Base-by-base conservation (phyloP, 768 basidiomycete species). In the Mycena rosella region DNA sequence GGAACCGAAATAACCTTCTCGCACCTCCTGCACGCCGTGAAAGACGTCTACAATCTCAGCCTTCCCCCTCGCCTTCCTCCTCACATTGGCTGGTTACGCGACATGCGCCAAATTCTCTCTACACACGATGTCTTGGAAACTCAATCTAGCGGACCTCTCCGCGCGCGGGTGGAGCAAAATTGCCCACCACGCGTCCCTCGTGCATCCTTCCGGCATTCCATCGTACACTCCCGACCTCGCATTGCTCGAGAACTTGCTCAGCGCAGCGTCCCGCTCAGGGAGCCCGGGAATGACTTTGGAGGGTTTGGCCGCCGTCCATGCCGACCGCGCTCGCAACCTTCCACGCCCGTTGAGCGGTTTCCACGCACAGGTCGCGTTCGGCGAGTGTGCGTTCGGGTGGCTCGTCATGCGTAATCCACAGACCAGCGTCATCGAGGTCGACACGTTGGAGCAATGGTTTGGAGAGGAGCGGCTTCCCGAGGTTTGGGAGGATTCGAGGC, bases 151-250 rank as follows among this genome's bases (percentile, higher is more conserved):
- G n/a, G 82, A 83, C 56, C 86, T 92, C 34, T 86, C 88, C 0
- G 69, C 76, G 18, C 86, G 89, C 63, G 88, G 88, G 49, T 61
- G 74, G 8, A 67, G 60, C 62, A 85, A 82, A 45, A 88, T 93
- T 56, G 86, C 92, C 59, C 92, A 93, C 77, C 82, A 92, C 67
- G 89, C 85, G 6, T 87, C 89, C 2, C 81, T 93, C 30, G 88
- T 88, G 1, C 91, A 90, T 69, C 79, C 64, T 15, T 74, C 74
- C 74, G 70, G 32, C 65, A 73, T 60, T 0, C 76, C 81, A 7
- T 76, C 79, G 0, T 82, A 81, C 57, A 80, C 86, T 0, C 89
- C 89, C 26, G 74, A 87, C 79, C 67, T 82, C 75, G 29, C 57
- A 36, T 69, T 80, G 69, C 36, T 83, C 77, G 48, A 74, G 65